A percentile compares a stretch with the other conserved stretches of the same genome.
These are phyloP conservation scores for Penicillium cosmopolitanum DNA, from an alignment of 495 filamentous ascomycete genomes.

Conservation along the genomic window DNA sequence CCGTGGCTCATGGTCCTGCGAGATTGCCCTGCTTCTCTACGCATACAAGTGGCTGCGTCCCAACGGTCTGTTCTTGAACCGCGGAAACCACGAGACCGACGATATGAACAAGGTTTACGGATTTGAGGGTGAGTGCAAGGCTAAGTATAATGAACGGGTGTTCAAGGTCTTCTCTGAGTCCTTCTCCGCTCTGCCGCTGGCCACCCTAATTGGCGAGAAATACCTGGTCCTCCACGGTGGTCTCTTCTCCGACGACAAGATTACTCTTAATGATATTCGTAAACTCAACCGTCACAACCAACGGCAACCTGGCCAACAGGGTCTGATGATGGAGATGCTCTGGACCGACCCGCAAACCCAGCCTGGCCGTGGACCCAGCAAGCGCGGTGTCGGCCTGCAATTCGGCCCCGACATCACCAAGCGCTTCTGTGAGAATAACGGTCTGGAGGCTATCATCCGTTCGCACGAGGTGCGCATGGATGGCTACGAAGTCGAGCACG, in stretches of 20 bases:
- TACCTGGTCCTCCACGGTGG: conserved; percentile 95
- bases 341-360: conserved; percentile 94
- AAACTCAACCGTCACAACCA: conserved; percentile 91
- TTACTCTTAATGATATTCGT: conserved; percentile 87
- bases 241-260: conserved; percentile 96
- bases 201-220: conserved; percentile 88
- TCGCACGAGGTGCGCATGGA: conserved; percentile 98
- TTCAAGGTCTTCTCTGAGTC: conserved; percentile 99
- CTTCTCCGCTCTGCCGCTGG: conserved; percentile 92
- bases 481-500: conserved; percentile 96
- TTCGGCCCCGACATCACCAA: conserved; percentile 98
- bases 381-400: conserved; percentile 93
- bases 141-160: conserved; percentile 93
- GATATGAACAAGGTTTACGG: conserved; percentile 99
- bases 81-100: conserved; percentile 98
- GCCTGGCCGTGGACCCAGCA: conserved; percentile 89
- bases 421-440: conserved; percentile 95
- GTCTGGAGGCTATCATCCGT: conserved; percentile 90
- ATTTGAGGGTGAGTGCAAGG: conserved; percentile 97
- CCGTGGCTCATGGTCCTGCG: conserved; percentile 94
- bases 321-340: conserved; percentile 99
- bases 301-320: conserved; percentile 91
- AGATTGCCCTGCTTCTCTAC: conserved; percentile 92
- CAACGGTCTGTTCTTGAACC: conserved; percentile 89
- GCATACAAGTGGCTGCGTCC: conserved; percentile 96